Conservation (phyloP, 2,329 filamentous ascomycete species). For the Colletotrichum nymphaeae region DNA sequence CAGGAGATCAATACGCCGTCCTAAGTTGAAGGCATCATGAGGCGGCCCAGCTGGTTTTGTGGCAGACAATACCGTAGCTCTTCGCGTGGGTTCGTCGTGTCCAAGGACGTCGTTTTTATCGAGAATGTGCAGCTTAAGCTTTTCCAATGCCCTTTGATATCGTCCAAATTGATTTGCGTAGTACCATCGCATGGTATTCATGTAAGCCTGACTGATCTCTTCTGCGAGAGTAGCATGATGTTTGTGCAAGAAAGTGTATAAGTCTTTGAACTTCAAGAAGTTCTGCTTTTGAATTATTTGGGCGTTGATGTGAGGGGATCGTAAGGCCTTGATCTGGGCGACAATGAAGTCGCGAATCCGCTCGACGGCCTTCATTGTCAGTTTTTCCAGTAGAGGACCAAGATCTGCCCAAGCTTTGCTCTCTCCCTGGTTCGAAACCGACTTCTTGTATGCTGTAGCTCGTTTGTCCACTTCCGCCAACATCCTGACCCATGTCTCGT, state of each 20-base stretch:
- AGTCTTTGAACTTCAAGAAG: conserved; percentile 87
- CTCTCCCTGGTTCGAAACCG: conserved; percentile 67
- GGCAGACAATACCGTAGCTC: conserved; percentile 67
- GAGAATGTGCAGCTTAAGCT: conserved; percentile 83
- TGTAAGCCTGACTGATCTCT: conserved; percentile 92
- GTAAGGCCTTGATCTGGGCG: conserved; percentile 90
- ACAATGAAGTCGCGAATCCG: conserved; percentile 95
- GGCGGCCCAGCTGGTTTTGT: conserved; percentile 65
- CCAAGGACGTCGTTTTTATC: conserved; percentile 88
- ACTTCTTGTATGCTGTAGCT: conserved; percentile 77
- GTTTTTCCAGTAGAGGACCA: conserved; percentile 84
- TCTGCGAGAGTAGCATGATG: conserved; percentile 87
- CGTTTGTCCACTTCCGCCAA: conserved; percentile 87
- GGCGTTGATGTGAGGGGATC: conserved; percentile 95
- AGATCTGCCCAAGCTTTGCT: conserved; percentile 86
- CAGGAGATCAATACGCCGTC: conserved; percentile 85
- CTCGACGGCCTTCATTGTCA: conserved; percentile 86
- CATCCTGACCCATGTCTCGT: conserved; percentile 88
- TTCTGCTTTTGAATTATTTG: conserved; percentile 96
- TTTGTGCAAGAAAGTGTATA: conserved; percentile 86
- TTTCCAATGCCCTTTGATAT: conserved; percentile 86
- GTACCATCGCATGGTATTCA: conserved; percentile 99
- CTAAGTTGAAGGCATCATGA: conserved; percentile 90
- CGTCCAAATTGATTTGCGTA: conserved; percentile 91
- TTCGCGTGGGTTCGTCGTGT: conserved; percentile 78